Evolutionary conservation across 2,329 filamentous ascomycete genomes (phyloP), one percentile per base, ranked within the genome.

Genomic region (Corniculantispora saksenae): DNA sequence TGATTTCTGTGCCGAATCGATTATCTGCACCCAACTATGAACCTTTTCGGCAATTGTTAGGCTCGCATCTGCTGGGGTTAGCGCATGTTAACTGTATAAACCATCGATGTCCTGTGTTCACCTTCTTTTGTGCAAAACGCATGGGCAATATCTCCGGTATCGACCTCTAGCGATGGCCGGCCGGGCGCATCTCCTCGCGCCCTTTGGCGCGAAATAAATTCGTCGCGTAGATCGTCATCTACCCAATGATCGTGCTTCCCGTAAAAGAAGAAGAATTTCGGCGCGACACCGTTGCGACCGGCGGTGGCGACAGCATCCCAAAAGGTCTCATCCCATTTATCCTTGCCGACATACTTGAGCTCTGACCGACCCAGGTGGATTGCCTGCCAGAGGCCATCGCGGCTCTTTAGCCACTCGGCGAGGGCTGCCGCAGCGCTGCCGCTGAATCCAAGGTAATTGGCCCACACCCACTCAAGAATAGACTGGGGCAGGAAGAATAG

Each of bases 221-320:
- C 80, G 68, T 89, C 85, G 10, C 87, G 79, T 55, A 82, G 79
- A 58, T 81, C 77, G 56, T 86, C 77, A 3, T 84, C 83, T 1
- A 90, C 85, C 88, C 88, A 90, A 64, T 88, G 82, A 66, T 90
- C 88, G 59, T 83, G 75, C 67, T 82, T 77, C 2, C 83, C 87
- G 68, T 88, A 90, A 58, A 87, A 84, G 68, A 89, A 81, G 68
- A 85, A 83, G 70, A 89, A 85, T 67, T 82, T 86, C 1, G 82
- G 82, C 25, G 74, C 66, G 67, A 47, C 61, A n/a, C 61, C 63
- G 12, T n/a, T 35, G 2, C 21, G 17, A 15, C 43, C 48, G 6
- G 54, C 19, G 1, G 66, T 65, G 2, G 67, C 70, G 17, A 67
- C 69, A 1, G 70, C 73, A 58, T 83, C 84, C 86, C 87, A 90